Evolutionary conservation across 768 basidiomycete species (phyloP).

Genomic region (Tricholomella constricta): DNA sequence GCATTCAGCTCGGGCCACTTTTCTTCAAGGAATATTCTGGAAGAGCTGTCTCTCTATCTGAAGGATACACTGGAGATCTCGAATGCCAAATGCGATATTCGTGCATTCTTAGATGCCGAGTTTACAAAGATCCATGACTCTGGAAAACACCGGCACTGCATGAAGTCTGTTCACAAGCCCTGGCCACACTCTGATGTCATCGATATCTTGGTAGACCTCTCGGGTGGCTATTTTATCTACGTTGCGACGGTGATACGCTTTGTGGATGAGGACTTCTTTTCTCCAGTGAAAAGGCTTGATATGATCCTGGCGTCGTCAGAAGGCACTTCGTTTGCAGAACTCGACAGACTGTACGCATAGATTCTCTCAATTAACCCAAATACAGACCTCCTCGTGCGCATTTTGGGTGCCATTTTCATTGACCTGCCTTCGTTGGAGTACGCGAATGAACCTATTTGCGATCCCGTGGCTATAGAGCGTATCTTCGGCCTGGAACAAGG

Average conservation of each 20-base stretch:
- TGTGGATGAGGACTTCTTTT: conserved; percentile 1
- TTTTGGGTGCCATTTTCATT: background rate
- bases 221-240: conserved; percentile 9
- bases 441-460: background rate
- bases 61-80: background rate
- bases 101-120: background rate
- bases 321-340: background rate
- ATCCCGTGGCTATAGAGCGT: background rate
- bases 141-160: background rate
- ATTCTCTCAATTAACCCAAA: background rate
- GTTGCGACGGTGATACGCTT: background rate
- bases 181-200: background rate
- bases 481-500: background rate
- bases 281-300: background rate
- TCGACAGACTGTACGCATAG: conserved; percentile 1
- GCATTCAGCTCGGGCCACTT: background rate
- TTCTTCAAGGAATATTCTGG: background rate
- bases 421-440: background rate
- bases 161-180: background rate
- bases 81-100: background rate
- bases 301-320: background rate
- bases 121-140: conserved; percentile 1
- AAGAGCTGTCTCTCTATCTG: background rate
- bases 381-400: background rate
- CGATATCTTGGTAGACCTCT: background rate